phyloP scores from a whole-genome alignment of 2,329 filamentous ascomycete species.

The Stagonosporopsis chrysanthemi region DNA sequence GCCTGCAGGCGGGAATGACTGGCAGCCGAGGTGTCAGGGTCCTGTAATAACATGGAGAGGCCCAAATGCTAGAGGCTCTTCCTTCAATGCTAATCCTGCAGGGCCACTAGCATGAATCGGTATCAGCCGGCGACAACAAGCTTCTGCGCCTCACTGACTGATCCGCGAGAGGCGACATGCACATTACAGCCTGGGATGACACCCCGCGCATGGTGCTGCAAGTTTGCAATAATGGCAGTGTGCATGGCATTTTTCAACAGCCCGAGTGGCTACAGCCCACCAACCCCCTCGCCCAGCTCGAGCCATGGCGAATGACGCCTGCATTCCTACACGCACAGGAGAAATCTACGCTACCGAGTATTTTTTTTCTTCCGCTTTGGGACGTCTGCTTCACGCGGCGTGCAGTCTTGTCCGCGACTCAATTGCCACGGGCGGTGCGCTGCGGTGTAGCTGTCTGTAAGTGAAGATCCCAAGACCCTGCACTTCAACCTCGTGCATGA shows the following conservation, averaged over 20 bases:
- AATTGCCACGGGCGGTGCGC: background rate
- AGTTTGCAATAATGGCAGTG: background rate
- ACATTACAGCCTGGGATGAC: background rate
- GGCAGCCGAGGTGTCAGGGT: slow-evolving; percentile 15
- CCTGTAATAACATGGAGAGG: background rate
- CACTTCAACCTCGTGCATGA: background rate
- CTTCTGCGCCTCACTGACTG: background rate
- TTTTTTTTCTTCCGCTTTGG: slow-evolving; percentile 10
- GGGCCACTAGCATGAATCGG: slow-evolving; percentile 11
- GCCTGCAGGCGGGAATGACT: slow-evolving; percentile 13
- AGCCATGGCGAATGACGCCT: slow-evolving; percentile 10
- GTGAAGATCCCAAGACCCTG: background rate
- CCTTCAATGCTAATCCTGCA: slow-evolving; percentile 4
- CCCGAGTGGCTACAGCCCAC: background rate
- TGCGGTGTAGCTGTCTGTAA: background rate
- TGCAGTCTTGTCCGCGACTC: slow-evolving; percentile 1
- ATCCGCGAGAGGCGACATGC: slow-evolving; percentile 1
- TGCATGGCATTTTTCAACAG: slow-evolving; percentile 10
- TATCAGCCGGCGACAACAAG: slow-evolving; percentile 1
- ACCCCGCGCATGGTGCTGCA: background rate
- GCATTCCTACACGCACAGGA: slow-evolving; percentile 3
- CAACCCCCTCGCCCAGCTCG: background rate
- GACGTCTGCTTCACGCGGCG: slow-evolving; percentile 8
- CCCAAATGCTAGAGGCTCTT: slow-evolving; percentile 6
- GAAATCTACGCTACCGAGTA: slow-evolving; percentile 10